Evolutionary conservation across 257 asterid genomes (phyloP), one percentile per base, ranked within the genome.

Genomic region (Solanum megistacrolobum): DNA sequence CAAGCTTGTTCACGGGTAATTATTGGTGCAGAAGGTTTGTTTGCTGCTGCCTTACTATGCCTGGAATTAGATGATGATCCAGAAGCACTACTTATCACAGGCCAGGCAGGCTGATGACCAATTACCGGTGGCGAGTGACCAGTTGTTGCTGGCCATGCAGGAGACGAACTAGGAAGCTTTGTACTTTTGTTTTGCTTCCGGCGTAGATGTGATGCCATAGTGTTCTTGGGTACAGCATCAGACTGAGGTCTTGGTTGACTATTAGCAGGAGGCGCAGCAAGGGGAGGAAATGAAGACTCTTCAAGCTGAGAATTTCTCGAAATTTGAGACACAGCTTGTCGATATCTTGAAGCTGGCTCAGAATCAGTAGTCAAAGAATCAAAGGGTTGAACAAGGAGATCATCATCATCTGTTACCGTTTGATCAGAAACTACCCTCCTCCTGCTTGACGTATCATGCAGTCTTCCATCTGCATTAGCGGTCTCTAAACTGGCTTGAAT

Each of bases 271-370:
- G 92, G 96, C 69, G 82, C 87, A 14, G 94, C 89, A 8, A 97
- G 94, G 35, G 99, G 98, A 87, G 99, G 99, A 91, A 97, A 97
- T 18, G 95, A 91, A 84, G 96, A 93, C 83, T 93, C 98, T 88
- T 91, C 93, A 10, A 96, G 94, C 1, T 91, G 89, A 86, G 94
- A 92, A 88, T 93, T 92, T 89, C 92, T 89, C 52, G 98, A 86
- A 87, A 89, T 86, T 60, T 89, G 94, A 29, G 98, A 95, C 84
- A 95, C 75, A 10, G 99, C 99, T 89, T 96, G 94, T 69, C 88
- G 98, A 91, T 97, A 97, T 87, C 98, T 92, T 66, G 96, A 91
- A 87, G 98, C 52, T 66, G 89, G 79, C 87, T 91, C 96, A 48
- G 95, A 71, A 68, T 92, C 99, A 66, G 95, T 41, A 38, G 90